Conservation (phyloP, 129 eudicot genomes). For the Glebionis coronaria region DNA sequence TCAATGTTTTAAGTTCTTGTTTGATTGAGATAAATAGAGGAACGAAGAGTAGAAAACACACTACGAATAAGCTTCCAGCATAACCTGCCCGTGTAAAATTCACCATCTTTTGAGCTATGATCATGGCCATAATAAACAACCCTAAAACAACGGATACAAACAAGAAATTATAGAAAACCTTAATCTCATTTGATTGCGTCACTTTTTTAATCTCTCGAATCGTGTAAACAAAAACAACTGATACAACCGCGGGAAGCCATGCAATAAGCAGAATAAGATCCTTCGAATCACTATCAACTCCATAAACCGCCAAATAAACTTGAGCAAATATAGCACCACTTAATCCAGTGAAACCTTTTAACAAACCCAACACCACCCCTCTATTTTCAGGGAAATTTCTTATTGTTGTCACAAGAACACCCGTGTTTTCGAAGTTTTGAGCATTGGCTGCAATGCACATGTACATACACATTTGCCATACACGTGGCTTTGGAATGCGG, state of each 20-base stretch:
- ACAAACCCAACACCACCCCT: slow-evolving; percentile 61
- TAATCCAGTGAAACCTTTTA: slow-evolving; percentile 80
- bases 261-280: slow-evolving; percentile 64
- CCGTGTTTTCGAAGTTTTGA: slow-evolving; percentile 82
- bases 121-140: slow-evolving; percentile 62
- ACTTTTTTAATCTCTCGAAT: slow-evolving; percentile 39
- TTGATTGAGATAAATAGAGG: slow-evolving; percentile 57
- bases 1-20: slow-evolving; percentile 49
- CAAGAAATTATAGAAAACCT: slow-evolving; percentile 53
- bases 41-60: slow-evolving; percentile 46
- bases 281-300: slow-evolving; percentile 63
- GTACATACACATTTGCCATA: slow-evolving; percentile 82
- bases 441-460: slow-evolving; percentile 90
- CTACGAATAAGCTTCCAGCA: slow-evolving; percentile 50
- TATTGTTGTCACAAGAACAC: slow-evolving; percentile 65
- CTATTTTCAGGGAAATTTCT: slow-evolving; percentile 76
- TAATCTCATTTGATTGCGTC: slow-evolving; percentile 34
- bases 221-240: slow-evolving; percentile 54
- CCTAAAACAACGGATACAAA: slow-evolving; percentile 54
- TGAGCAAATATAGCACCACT: slow-evolving; percentile 91
- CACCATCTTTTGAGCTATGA: slow-evolving; percentile 48
- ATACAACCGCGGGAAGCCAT: slow-evolving; percentile 86
- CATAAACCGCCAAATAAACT: slow-evolving; percentile 66
- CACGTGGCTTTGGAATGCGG: slow-evolving; percentile 42
- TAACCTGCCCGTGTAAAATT: slow-evolving; percentile 45